Evolutionary conservation across 805 yeast species (phyloP), one percentile per base, ranked within the genome.

Genomic region (Naumovozyma dairenensis): DNA sequence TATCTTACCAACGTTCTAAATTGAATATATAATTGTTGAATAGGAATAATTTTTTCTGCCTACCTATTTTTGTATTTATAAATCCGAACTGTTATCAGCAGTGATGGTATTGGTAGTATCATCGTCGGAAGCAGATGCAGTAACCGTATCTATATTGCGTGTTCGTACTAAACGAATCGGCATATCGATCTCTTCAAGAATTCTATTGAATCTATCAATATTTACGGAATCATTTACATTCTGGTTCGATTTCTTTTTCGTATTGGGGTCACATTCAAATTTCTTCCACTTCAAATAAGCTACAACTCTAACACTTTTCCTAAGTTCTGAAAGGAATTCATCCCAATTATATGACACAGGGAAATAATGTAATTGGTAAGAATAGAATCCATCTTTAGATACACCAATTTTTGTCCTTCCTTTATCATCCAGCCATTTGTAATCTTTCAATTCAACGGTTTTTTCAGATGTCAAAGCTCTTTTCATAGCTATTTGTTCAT

Each of bases 311-410:
- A 52, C 50, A 24, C 52, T 44, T 13, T 33, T 34, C 14, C 33
- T 34, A 14, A 54, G 35, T 6, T 48, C 35, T 2, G 38, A 28
- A 5, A 34, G 36, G 22, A 51, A 46, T 14, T 38, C 41, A 2
- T 30, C 28, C 25, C 25, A 21, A 5, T 47, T 48, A 6, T 22
- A 25, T 6, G 26, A 21, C 17, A 43, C 48, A 2, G 59, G 57
- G 32, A 45, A 46, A n/a, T 45, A 38, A 12, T 34, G 28, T 4
- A 50, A 32, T 18, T 45, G 43, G 32, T 43, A 55, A 14, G 43
- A 32, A 37, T 56, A 57, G 24, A 40, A 39, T 3, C 62, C 62
- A 35, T 56, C 60, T 31, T 55, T 56, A 5, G 59, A 52, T 4
- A 44, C 34, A 0, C 56, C 56, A 6, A 19, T 22, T 17, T 35